Evolutionary conservation across 192 early-diverging fungal species (phyloP), one percentile per base, ranked within the genome.

Genomic region (Umbelopsis vinacea): DNA sequence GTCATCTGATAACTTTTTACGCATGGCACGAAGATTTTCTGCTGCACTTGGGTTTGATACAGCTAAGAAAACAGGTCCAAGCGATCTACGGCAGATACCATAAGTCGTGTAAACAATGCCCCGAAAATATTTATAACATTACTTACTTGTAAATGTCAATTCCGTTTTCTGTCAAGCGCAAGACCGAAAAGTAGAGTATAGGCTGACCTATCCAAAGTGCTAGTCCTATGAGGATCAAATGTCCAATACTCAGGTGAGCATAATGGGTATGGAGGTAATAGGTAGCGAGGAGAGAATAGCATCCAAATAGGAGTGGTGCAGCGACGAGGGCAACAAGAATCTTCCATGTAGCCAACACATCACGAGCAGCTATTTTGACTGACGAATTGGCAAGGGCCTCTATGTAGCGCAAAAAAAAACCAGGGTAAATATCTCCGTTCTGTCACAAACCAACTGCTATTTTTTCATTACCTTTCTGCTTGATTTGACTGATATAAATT

Each of bases 261-360:
- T 63, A 37, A 4, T 17, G 17, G 3, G 33, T 37, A 14, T n/a
- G 26, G 12, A 63, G 10, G 37, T 19, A 38, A 71, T 50, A 74
- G 15, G 48, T 68, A 48, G 86, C 74, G 24, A 94, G 46, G 29
- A 90, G 57, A 2, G 90, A 83, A 72, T 94, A 94, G 4, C 84
- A 76, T 5, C 86, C 84, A 72, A 94, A 94, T 35, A 93, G 79
- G 7, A 86, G 45, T 10, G 94, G 94, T 46, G 88, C 85, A 52
- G 94, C 81, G 0, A 89, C 92, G 33, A 91, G 75, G 15, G 90
- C 89, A 26, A 94, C 90, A 10, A 95, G 77, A 35, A 95, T 82
- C 74, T 98, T 98, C 97, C 96, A 98, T 6, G 97, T 96, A 0
- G 93, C 94, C n/a, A 99, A 81, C 10, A 99, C 97, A 76, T 99